phyloP scores from a whole-genome alignment of 2,329 filamentous ascomycete species.

The Trichoderma endophyticum region DNA sequence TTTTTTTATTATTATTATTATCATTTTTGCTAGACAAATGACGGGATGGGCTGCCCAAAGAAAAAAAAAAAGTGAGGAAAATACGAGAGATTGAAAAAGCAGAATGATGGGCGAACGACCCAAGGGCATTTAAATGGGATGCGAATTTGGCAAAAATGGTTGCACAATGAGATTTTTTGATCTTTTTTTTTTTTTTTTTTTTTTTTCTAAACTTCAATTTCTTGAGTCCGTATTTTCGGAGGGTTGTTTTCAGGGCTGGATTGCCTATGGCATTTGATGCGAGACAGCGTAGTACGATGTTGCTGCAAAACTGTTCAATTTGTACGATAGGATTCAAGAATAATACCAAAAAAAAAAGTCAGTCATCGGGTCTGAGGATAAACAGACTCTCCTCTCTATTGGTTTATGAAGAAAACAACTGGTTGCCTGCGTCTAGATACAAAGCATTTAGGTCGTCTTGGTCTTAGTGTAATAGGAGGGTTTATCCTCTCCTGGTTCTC shows the following conservation, averaged over 20 bases:
- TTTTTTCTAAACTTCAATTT: neutral
- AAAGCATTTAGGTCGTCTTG: neutral
- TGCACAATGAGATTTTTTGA: slow-evolving; percentile 13
- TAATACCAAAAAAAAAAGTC: slow-evolving; percentile 15
- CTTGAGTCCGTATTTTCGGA: slow-evolving; percentile 13
- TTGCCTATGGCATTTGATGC: slow-evolving; percentile 21
- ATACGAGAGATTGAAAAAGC: neutral
- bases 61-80: neutral
- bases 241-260: slow-evolving; percentile 13
- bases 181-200: neutral
- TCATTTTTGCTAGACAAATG: slow-evolving; percentile 9
- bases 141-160: slow-evolving; percentile 19
- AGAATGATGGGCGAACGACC: neutral
- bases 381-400: neutral
- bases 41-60: slow-evolving; percentile 2
- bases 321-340: slow-evolving; percentile 20
- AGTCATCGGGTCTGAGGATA: neutral
- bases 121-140: slow-evolving; percentile 15
- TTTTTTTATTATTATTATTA: neutral
- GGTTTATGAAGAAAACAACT: neutral
- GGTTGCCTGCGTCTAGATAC: neutral
- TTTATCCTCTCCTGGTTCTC: neutral
- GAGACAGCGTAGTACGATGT: slow-evolving; percentile 21
- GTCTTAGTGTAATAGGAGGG: neutral
- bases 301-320: slow-evolving; percentile 22